phyloP scores from a whole-genome alignment of 371 early-diverging fungal species.

The Nematocida ausubeli region DNA sequence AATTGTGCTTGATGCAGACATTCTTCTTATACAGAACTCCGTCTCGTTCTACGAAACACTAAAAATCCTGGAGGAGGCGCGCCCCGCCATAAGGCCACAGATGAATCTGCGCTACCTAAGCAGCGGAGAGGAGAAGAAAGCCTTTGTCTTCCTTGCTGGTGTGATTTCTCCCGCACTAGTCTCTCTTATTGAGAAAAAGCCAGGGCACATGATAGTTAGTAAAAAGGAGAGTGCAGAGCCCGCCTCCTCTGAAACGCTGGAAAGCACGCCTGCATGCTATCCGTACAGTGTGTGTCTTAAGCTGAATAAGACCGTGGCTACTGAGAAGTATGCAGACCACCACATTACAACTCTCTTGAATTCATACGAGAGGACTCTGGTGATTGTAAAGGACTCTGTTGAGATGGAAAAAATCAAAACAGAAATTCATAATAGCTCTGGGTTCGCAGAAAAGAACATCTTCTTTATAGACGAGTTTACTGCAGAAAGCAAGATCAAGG shows the following conservation, averaged over 20 bases:
- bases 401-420: constrained; percentile 1
- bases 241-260: background rate
- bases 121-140: constrained; percentile 49
- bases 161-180: constrained; percentile 13
- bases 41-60: constrained; percentile 6
- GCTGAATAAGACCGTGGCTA: background rate
- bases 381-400: constrained; percentile 24
- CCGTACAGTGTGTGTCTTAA: background rate
- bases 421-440: background rate
- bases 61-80: constrained; percentile 26
- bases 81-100: background rate
- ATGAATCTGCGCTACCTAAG: constrained; percentile 50
- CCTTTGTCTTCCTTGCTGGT: constrained; percentile 9
- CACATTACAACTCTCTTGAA: background rate
- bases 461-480: constrained; percentile 47
- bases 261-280: background rate
- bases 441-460: background rate
- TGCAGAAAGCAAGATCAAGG: constrained; percentile 31
- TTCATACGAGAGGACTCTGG: background rate
- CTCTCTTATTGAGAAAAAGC: background rate
- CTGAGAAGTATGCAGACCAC: constrained; percentile 5
- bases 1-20: constrained; percentile 32
- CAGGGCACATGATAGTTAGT: background rate
- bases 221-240: background rate
- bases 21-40: constrained; percentile 37